phyloP scores from a whole-genome alignment of 768 basidiomycete species.

The Rhizopogon vesiculosus region DNA sequence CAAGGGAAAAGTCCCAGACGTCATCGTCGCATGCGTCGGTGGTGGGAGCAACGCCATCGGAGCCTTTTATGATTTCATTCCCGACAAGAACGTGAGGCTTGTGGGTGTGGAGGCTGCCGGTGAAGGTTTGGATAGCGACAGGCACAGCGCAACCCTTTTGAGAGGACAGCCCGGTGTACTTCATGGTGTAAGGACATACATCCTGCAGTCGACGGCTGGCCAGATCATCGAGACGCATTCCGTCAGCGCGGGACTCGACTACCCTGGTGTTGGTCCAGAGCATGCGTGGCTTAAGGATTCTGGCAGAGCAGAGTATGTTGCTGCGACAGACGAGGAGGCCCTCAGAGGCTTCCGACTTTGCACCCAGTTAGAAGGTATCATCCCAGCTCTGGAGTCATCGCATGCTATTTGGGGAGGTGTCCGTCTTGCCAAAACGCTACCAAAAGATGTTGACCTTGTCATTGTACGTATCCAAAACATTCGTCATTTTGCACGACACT shows the following conservation, averaged over 20 bases:
- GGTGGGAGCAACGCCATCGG: constrained; percentile 98
- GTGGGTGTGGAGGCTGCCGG: constrained; percentile 98
- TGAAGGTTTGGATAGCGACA: constrained; percentile 83
- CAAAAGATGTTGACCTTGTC: constrained; percentile 84
- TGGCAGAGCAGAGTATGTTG: constrained; percentile 88
- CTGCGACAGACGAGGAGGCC: constrained; percentile 91
- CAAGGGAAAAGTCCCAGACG: constrained; percentile 87
- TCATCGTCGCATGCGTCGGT: constrained; percentile 94
- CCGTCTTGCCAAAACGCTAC: constrained; percentile 75
- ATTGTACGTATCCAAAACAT: constrained; percentile 55
- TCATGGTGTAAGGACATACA: constrained; percentile 94
- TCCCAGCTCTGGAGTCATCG: constrained; percentile 93
- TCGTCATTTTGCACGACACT: neutral
- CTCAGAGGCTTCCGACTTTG: constrained; percentile 87
- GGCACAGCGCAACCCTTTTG: constrained; percentile 90
- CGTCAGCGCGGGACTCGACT: constrained; percentile 93
- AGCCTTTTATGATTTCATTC: constrained; percentile 95
- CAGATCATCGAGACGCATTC: constrained; percentile 98
- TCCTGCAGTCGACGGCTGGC: constrained; percentile 82
- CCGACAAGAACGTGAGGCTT: constrained; percentile 77
- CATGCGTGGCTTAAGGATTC: constrained; percentile 97
- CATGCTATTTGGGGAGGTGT: constrained; percentile 96
- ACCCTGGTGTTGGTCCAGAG: constrained; percentile 97
- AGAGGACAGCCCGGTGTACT: constrained; percentile 91
- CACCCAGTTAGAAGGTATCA: constrained; percentile 95